Conservation (phyloP, 202 grass and related monocot species). For the Zizania palustris region DNA sequence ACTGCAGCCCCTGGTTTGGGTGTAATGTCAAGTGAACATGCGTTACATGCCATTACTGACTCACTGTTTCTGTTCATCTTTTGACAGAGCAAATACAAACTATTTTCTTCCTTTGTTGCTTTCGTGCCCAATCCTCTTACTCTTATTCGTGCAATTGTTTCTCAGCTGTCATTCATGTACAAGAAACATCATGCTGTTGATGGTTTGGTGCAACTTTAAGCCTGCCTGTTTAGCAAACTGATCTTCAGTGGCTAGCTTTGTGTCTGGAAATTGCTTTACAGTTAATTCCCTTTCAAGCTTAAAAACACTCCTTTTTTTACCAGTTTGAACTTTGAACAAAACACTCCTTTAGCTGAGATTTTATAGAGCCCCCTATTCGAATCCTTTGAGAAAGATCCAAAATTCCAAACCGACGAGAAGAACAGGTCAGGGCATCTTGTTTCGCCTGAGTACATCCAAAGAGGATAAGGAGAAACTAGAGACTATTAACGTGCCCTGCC, state of each 20-base stretch:
- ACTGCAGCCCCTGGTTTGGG: neutral
- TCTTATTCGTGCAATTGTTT: neutral
- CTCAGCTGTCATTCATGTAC: neutral
- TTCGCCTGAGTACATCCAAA: slow-evolving; percentile 32
- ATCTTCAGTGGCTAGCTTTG: neutral
- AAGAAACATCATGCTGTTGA: neutral
- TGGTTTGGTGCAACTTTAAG: neutral
- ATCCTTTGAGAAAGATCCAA: slow-evolving; percentile 18
- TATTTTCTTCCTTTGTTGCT: neutral
- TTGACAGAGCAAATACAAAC: neutral
- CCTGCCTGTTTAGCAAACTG: neutral
- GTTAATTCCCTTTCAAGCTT: neutral
- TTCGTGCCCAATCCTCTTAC: neutral
- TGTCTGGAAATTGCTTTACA: neutral
- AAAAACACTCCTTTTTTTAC: neutral
- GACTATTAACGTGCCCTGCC: slow-evolving; percentile 9
- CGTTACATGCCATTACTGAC: neutral
- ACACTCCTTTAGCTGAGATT: neutral
- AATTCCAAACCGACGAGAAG: neutral
- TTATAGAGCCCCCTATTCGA: slow-evolving; percentile 23
- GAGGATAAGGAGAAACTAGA: slow-evolving; percentile 21
- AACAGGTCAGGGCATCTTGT: slow-evolving; percentile 6
- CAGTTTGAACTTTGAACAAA: neutral
- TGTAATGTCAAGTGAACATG: neutral
- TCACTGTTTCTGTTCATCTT: neutral